Evolutionary conservation across 2,329 filamentous ascomycete species (phyloP).

Genomic region (Nemania bipapillata): DNA sequence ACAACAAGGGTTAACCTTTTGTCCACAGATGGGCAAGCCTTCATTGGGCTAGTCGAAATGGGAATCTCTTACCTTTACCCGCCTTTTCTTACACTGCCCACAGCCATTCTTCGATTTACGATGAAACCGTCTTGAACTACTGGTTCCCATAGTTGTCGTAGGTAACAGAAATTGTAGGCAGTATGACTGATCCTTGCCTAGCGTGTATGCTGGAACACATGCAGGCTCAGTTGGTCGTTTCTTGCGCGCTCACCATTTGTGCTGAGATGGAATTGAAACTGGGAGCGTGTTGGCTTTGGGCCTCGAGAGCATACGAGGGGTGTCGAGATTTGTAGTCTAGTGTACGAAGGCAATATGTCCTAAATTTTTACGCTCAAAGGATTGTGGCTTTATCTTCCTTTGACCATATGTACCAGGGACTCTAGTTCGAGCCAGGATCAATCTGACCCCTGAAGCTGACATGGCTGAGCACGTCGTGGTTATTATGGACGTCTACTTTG

Average conservation of each 20-base stretch:
- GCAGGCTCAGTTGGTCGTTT: not conserved
- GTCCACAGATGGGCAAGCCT: not conserved
- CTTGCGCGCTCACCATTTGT: not conserved
- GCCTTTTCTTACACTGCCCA: conserved; percentile 5
- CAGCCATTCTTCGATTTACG: conserved; percentile 1
- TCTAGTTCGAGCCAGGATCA: not conserved
- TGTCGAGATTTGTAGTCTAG: not conserved
- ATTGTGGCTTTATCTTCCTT: conserved; percentile 1
- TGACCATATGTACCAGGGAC: not conserved
- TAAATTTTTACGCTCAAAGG: not conserved
- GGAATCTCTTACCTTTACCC: not conserved
- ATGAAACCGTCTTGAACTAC: conserved; percentile 6
- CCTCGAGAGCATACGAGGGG: not conserved
- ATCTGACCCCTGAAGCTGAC: conserved; percentile 6
- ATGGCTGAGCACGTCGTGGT: not conserved
- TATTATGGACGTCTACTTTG: not conserved
- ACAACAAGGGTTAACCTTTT: not conserved
- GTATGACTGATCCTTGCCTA: not conserved
- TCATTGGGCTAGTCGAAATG: not conserved
- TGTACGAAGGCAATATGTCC: not conserved
- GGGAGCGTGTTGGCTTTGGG: not conserved
- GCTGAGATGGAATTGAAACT: not conserved
- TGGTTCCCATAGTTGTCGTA: not conserved
- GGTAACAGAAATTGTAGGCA: not conserved
- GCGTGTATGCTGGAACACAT: not conserved